Evolutionary conservation across 148 eudicot genomes (phyloP), one percentile per base, ranked within the genome.

Genomic region (Limonium bicolor): DNA sequence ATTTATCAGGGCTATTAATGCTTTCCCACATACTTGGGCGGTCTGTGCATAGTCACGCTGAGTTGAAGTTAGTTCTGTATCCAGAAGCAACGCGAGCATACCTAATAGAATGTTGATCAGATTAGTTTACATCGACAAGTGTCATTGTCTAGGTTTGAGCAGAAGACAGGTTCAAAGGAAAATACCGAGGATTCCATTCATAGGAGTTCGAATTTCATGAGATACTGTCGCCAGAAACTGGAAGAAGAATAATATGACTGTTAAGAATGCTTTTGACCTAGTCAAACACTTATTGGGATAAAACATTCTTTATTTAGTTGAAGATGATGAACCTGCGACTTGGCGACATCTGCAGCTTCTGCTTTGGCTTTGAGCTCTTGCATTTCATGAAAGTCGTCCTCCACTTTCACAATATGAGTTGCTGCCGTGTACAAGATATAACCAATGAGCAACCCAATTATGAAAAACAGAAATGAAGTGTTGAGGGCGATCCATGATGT

Each of bases 171-270:
- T 37, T 18, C 20, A 14, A 51, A n/a, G 9, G 17, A 27, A 45
- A 20, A 39, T 70, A 73, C 85, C 86, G 45, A 79, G 76, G 28
- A 79, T 63, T 28, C 87, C 87, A 49, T 79, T 74, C 82, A 79
- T 79, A 37, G 87, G 82, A 29, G 87, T 79, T 47, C 87, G 62
- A 54, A 79, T 79, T 66, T 79, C 87, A 50, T 79, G 87, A 0
- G 87, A 79, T 37, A 79, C 82, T 34, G 87, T 79, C 5, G 87
- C 87, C 35, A 79, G 62, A 59, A 79, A 79, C 87, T 79, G 82
- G 26, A 48, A 31, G 10, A 16, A 44, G 47, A 43, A 9, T 27
- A 23, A 51, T 44, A 3, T 15, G n/a, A n/a, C n/a, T 10, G 29
- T 27, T 4, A 36, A 28, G 13, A 18, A 1, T 8, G 12, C 7